Conservation (phyloP, 2,329 filamentous ascomycete genomes). For the Fusarium algeriense region DNA sequence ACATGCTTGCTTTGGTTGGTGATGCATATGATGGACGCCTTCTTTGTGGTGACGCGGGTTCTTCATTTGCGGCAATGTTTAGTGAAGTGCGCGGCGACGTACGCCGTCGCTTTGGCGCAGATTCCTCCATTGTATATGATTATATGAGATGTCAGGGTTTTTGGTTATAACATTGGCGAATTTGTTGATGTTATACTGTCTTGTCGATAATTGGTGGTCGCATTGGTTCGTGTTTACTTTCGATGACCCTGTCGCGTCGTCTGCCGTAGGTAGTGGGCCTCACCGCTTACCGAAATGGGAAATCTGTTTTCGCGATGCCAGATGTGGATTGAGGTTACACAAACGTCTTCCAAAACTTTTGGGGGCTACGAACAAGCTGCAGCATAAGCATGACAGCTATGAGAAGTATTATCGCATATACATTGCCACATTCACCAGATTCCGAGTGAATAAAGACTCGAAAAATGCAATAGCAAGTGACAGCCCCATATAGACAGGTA, state of each 20-base stretch:
- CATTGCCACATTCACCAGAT: not conserved
- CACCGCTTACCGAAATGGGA: constrained; percentile 41
- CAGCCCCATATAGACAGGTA: no score
- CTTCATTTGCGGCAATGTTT: constrained; percentile 30
- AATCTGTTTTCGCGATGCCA: not conserved
- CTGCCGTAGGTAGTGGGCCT: constrained; percentile 39
- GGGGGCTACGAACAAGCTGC: no score
- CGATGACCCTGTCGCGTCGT: constrained; percentile 39
- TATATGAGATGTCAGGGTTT: not conserved
- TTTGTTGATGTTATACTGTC: constrained; percentile 1
- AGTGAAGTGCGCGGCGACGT: constrained; percentile 64
- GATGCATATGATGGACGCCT: constrained; percentile 71
- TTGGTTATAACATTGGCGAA: constrained; percentile 20
- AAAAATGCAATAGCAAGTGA: no score
- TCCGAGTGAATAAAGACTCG: no score
- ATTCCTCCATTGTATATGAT: constrained; percentile 59
- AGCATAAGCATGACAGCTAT: no score
- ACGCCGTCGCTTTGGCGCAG: constrained; percentile 73
- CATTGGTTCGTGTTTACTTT: constrained; percentile 47
- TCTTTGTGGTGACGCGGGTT: constrained; percentile 49
- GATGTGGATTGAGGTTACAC: not conserved
- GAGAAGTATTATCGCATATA: no score
- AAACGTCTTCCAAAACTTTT: not conserved
- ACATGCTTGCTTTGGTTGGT: constrained; percentile 74
- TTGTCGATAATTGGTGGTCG: constrained; percentile 33